Conservation (phyloP, 2,329 filamentous ascomycete species). For the Ascochyta clinopodiicola region DNA sequence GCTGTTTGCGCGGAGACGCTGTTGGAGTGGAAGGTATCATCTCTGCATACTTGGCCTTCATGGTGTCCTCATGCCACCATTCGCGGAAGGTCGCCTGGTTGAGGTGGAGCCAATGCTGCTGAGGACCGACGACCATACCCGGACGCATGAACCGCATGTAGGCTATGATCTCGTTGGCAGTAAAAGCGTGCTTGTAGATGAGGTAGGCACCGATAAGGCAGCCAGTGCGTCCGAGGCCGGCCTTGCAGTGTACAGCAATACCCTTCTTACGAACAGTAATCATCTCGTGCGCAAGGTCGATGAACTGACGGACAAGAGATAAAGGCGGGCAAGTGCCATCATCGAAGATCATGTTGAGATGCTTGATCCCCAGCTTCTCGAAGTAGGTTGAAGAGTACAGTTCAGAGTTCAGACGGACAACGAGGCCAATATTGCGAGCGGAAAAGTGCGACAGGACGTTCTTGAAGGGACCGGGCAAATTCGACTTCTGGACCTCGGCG, state of each 20-base stretch:
- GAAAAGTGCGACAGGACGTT: slow-evolving; percentile 92
- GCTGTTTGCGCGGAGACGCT: slow-evolving; percentile 57
- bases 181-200: slow-evolving; percentile 97
- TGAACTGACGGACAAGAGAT: slow-evolving; percentile 89
- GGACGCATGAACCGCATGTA: slow-evolving; percentile 99
- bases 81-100: slow-evolving; percentile 98
- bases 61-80: slow-evolving; percentile 85
- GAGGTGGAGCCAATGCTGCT: slow-evolving; percentile 98
- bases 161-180: slow-evolving; percentile 94
- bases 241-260: slow-evolving; percentile 98
- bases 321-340: slow-evolving; percentile 95
- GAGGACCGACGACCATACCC: slow-evolving; percentile 97
- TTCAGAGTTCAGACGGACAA: slow-evolving; percentile 93
- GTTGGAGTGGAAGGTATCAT: slow-evolving; percentile 64
- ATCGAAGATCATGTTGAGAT: slow-evolving; percentile 99
- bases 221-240: slow-evolving; percentile 90
- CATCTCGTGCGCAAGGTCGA: slow-evolving; percentile 91
- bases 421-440: slow-evolving; percentile 85
- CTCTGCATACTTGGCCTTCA: slow-evolving; percentile 81
- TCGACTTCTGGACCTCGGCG: slow-evolving; percentile 73
- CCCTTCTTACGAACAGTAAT: slow-evolving; percentile 90
- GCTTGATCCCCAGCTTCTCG: slow-evolving; percentile 90
- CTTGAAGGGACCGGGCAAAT: slow-evolving; percentile 86
- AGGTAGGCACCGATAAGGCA: slow-evolving; percentile 97
- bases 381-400: slow-evolving; percentile 98